A percentile compares a stretch with the other conserved stretches of the same genome.
phyloP scores from a whole-genome alignment of 306 rosid species.

The Begonia fuchsioides region DNA sequence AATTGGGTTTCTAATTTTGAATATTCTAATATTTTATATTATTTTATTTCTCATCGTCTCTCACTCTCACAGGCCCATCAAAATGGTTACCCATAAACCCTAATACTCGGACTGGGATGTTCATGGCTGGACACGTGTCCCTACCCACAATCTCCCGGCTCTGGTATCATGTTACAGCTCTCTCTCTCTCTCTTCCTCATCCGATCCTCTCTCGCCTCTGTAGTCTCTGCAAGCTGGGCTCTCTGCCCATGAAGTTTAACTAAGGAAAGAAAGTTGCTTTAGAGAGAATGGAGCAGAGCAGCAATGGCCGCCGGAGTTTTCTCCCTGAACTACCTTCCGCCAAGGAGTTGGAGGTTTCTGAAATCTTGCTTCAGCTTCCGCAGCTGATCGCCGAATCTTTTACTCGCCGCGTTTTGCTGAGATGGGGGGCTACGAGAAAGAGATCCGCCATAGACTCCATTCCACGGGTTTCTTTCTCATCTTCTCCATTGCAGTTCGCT shows the following conservation, averaged over 20 bases:
- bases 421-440: constrained; percentile 28
- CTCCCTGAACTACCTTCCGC: neutral
- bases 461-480: neutral
- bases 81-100: too few species aligned
- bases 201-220: neutral
- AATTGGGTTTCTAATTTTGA: too few species aligned
- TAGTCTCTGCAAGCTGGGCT: neutral
- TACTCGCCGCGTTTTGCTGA: neutral
- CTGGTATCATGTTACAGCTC: constrained; percentile 5
- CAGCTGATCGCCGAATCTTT: constrained; percentile 5
- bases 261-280: neutral
- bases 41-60: too few species aligned
- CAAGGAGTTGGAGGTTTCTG: constrained; percentile 7
- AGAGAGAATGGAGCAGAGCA: neutral
- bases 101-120: too few species aligned
- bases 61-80: too few species aligned
- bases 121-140: constrained; percentile 32
- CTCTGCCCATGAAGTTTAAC: neutral
- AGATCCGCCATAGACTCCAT: constrained; percentile 28
- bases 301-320: neutral
- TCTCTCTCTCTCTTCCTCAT: neutral
- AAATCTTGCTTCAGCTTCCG: constrained; percentile 18
- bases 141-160: neutral
- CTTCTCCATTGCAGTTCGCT: constrained; percentile 10
- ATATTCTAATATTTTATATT: too few species aligned